A percentile compares a stretch with the other conserved stretches of the same genome.
Evolutionary conservation across 192 early-diverging fungal genomes (phyloP).

Genomic region (Thoreauomyces humboldtii): DNA sequence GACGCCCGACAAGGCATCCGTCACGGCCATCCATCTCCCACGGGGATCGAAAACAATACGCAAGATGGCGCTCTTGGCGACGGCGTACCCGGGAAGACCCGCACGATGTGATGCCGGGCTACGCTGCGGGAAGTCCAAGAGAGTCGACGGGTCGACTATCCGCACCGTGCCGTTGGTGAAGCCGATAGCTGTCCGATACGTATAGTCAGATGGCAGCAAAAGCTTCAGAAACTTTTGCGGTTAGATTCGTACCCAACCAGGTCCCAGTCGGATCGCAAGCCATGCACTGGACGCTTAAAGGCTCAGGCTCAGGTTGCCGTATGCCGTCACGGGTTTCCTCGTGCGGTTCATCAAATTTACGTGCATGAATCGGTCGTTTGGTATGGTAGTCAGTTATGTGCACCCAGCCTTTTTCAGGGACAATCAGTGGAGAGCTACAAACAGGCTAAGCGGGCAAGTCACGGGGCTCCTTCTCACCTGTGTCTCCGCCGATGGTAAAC

Average conservation of each 20-base stretch:
- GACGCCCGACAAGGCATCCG: slow-evolving; percentile 36
- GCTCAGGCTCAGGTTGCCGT: background rate
- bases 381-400: slow-evolving; percentile 49
- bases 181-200: slow-evolving; percentile 38
- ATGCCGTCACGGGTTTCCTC: slow-evolving; percentile 24
- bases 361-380: slow-evolving; percentile 29
- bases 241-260: background rate
- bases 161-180: slow-evolving; percentile 46
- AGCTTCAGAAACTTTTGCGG: too few relatives aligned
- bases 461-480: slow-evolving; percentile 24
- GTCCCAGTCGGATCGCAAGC: background rate
- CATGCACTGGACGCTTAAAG: slow-evolving; percentile 1
- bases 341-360: slow-evolving; percentile 35
- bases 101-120: slow-evolving; percentile 3
- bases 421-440: background rate
- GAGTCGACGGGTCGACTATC: slow-evolving; percentile 34
- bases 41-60: slow-evolving; percentile 31
- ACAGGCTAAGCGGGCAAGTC: background rate
- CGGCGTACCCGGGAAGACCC: slow-evolving; percentile 23
- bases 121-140: slow-evolving; percentile 33
- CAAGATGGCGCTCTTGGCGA: slow-evolving; percentile 21
- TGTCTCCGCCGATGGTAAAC: slow-evolving; percentile 44
- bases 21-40: slow-evolving; percentile 32
- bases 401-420: slow-evolving; percentile 30
- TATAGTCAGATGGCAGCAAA: too few relatives aligned